Evolutionary conservation across 805 yeast species (phyloP).

Genomic region (Metschnikowia corniflorae): DNA sequence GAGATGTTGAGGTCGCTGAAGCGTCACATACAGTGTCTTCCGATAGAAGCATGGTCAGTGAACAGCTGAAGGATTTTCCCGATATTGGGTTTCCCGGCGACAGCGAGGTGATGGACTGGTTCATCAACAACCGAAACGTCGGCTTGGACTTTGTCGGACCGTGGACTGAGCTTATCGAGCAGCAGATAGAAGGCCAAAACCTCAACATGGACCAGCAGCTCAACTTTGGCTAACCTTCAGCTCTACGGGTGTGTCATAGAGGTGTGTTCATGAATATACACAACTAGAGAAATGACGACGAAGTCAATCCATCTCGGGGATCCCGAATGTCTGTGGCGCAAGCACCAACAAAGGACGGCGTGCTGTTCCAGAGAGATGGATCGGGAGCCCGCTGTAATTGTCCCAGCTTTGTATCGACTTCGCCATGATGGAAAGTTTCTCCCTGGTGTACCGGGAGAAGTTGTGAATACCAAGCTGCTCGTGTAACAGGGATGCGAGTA

Average conservation of each 20-base stretch:
- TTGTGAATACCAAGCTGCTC: constrained; percentile 11
- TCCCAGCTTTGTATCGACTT: constrained; percentile 29
- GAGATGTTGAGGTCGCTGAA: constrained; percentile 15
- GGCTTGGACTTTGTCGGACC: constrained; percentile 55
- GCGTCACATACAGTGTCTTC: neutral
- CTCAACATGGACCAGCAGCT: constrained; percentile 9
- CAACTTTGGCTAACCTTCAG: constrained; percentile 1
- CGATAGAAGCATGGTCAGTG: neutral
- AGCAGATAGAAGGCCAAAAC: constrained; percentile 42
- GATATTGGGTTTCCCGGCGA: constrained; percentile 28
- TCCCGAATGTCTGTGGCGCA: too few relatives aligned
- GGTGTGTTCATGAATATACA: neutral
- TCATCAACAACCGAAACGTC: constrained; percentile 34
- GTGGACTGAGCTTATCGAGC: constrained; percentile 78
- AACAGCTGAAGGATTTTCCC: constrained; percentile 9
- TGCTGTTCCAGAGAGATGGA: constrained; percentile 18
- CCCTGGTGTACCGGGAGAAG: constrained; percentile 14
- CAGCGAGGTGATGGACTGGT: constrained; percentile 44
- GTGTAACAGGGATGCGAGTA: constrained; percentile 2
- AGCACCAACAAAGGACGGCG: constrained; percentile 1
- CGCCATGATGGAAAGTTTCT: constrained; percentile 20
- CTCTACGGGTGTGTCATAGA: neutral
- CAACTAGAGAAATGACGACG: too few relatives aligned
- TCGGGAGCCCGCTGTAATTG: constrained; percentile 19
- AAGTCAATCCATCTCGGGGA: too few relatives aligned